Evolutionary conservation across 148 eudicot genomes (phyloP).

Genomic region (Camellia sinensis): DNA sequence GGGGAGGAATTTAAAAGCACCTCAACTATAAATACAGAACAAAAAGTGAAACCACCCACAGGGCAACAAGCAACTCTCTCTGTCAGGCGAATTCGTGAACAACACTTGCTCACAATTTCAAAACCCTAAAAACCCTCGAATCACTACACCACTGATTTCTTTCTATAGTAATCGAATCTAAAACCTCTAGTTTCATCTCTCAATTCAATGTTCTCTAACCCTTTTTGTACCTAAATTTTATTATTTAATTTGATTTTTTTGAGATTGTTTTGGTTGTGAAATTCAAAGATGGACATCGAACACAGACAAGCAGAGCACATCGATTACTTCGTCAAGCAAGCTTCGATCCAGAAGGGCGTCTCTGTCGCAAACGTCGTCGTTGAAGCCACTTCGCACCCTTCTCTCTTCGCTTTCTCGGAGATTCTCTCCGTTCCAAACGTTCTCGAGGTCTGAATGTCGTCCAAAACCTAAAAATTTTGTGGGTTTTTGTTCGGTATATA

Average conservation of each 20-base stretch:
- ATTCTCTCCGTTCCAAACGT: conserved; percentile 70
- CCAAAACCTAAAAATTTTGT: not conserved
- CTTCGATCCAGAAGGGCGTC: conserved; percentile 49
- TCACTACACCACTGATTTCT: not conserved
- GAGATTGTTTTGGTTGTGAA: not conserved
- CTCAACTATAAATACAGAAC: no score
- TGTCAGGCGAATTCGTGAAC: no score
- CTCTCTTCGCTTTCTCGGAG: conserved; percentile 96
- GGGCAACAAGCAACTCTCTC: no score
- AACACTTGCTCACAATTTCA: not conserved
- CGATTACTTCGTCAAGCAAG: conserved; percentile 73
- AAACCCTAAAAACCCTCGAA: not conserved
- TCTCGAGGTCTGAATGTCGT: conserved; percentile 41
- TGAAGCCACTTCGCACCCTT: conserved; percentile 83
- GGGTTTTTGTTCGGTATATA: no score
- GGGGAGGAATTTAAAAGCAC: no score
- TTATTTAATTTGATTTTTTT: not conserved
- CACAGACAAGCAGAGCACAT: conserved; percentile 84
- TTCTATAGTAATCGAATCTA: not conserved
- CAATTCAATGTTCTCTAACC: not conserved
- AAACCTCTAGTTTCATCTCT: not conserved
- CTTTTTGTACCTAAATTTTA: not conserved
- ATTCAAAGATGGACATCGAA: conserved; percentile 66
- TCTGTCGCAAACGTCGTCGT: conserved; percentile 51
- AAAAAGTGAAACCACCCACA: no score